Conservation (phyloP, 2,329 filamentous ascomycete species). For the Chlorencoelia australis region DNA sequence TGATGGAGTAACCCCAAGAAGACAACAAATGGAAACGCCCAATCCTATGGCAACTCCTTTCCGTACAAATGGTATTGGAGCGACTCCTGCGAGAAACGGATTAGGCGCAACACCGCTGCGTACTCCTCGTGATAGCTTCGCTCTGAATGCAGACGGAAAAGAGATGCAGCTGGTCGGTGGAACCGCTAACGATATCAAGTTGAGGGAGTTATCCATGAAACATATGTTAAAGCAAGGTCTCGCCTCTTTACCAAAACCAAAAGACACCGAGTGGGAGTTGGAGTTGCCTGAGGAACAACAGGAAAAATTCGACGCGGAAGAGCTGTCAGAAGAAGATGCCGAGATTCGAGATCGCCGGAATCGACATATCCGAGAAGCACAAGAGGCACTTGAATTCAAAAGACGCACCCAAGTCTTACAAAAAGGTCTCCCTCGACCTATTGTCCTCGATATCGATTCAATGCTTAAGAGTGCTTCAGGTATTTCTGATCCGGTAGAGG, state of each 20-base stretch:
- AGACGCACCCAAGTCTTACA: constrained; percentile 90
- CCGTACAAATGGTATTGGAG: constrained; percentile 52
- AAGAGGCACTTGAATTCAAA: constrained; percentile 61
- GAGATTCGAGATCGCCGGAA: constrained; percentile 75
- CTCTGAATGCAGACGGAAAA: constrained; percentile 65
- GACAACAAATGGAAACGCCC: constrained; percentile 76
- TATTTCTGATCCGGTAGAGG: constrained; percentile 53
- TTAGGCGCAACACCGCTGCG: constrained; percentile 75
- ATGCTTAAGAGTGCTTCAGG: constrained; percentile 54
- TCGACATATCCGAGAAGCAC: constrained; percentile 60
- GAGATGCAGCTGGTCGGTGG: constrained; percentile 57
- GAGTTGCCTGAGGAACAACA: constrained; percentile 77
- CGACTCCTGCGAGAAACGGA: constrained; percentile 49
- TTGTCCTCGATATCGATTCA: constrained; percentile 57
- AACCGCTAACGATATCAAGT: constrained; percentile 66
- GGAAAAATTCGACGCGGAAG: constrained; percentile 41
- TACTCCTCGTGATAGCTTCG: constrained; percentile 80
- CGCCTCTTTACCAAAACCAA: constrained; percentile 81
- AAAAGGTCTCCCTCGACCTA: constrained; percentile 67
- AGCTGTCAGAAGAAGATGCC: constrained; percentile 46
- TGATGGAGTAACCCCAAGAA: constrained; percentile 71
- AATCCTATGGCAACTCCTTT: constrained; percentile 93
- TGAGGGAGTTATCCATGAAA: constrained; percentile 59
- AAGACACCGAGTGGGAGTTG: constrained; percentile 88
- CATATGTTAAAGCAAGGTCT: constrained; percentile 62